Evolutionary conservation across 139 green algal genomes (phyloP).

Genomic region (Coelastrella sp.): DNA sequence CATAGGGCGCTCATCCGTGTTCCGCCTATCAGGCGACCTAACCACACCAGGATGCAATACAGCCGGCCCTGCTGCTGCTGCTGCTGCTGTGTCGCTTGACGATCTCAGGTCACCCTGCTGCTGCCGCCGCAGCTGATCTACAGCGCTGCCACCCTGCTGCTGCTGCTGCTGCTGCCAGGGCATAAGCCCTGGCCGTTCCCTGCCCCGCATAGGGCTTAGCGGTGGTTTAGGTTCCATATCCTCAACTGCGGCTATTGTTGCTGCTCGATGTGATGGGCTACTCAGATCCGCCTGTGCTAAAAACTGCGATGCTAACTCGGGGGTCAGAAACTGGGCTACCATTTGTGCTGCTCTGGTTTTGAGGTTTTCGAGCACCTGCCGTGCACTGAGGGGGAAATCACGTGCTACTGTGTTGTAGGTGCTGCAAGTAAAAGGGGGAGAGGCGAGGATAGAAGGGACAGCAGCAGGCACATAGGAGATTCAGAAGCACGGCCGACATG

Average conservation of each 20-base stretch:
- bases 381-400: conserved; percentile 58
- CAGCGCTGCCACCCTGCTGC: not conserved
- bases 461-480: too few species aligned
- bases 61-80: not conserved
- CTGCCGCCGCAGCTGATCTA: not conserved
- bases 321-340: conserved; percentile 30
- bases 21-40: too few species aligned
- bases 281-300: not conserved
- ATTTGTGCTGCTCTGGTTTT: conserved; percentile 46
- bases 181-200: too few species aligned
- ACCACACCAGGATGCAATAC: too few species aligned
- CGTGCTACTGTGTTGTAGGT: conserved; percentile 55
- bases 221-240: not conserved
- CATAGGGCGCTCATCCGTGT: too few species aligned
- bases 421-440: too few species aligned
- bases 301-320: conserved; percentile 10
- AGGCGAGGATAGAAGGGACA: too few species aligned
- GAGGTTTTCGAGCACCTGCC: conserved; percentile 67
- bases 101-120: not conserved
- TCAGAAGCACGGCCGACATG: too few species aligned
- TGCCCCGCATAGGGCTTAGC: too few species aligned
- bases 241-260: not conserved
- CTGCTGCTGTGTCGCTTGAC: not conserved
- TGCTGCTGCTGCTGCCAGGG: not conserved
- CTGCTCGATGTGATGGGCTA: conserved; percentile 7